Conservation (phyloP, 495 filamentous ascomycete species). For the Lophium mytilinum region DNA sequence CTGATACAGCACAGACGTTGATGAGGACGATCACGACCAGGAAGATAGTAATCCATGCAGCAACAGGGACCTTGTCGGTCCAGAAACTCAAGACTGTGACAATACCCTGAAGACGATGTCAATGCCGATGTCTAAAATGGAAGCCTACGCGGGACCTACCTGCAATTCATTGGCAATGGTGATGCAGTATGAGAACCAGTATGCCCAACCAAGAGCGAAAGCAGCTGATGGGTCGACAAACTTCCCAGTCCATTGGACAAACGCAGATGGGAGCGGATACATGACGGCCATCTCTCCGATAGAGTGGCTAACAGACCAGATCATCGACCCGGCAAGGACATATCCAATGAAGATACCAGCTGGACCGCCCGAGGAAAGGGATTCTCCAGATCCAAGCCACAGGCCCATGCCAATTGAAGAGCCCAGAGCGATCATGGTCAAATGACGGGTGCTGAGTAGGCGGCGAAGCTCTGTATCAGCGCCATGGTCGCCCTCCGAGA, state of each 20-base stretch:
- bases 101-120: constrained; percentile 4
- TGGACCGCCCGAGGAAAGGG: constrained; percentile 17
- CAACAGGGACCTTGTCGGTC: constrained; percentile 20
- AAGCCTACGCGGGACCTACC: not conserved
- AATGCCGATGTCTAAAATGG: no score
- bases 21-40: constrained; percentile 19
- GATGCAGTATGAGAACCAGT: constrained; percentile 26
- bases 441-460: constrained; percentile 21
- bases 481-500: constrained; percentile 13
- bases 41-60: constrained; percentile 26
- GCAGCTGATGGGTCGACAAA: constrained; percentile 25
- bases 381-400: constrained; percentile 25
- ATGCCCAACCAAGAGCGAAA: constrained; percentile 27
- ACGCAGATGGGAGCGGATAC: constrained; percentile 25
- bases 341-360: constrained; percentile 25
- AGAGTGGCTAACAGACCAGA: constrained; percentile 22
- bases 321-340: constrained; percentile 20
- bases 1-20: constrained; percentile 19
- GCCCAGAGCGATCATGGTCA: constrained; percentile 27
- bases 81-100: constrained; percentile 23
- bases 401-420: constrained; percentile 28
- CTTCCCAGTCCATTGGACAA: constrained; percentile 24
- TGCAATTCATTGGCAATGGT: constrained; percentile 26
- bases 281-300: constrained; percentile 28
- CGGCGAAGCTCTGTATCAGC: constrained; percentile 19